Base-by-base conservation (phyloP, 305 asterid species). In the Rubia peregrina region DNA sequence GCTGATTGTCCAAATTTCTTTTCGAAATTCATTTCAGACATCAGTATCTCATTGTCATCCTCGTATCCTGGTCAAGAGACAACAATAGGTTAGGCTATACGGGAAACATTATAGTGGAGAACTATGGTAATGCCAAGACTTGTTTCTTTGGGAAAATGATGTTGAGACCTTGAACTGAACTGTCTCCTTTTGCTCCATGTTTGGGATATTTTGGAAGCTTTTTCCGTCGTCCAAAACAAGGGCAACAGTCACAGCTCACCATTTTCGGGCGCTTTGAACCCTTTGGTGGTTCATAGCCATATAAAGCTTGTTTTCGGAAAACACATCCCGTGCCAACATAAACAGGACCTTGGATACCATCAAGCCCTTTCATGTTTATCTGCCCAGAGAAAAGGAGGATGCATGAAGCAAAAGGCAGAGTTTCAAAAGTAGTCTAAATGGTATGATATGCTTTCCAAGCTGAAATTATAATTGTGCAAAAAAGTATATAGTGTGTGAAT, bases 271-370 rank as follows among this genome's bases (percentile, higher is more conserved):
- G 90, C 80, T 89, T 91, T 8, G 84, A 85, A 6, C 90, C 83
- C 79, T 86, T 88, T 36, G 96, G 96, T 71, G 98, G 98, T 40
- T 89, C 87, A 64, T 91, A 89, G 61, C 98, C 98, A 65, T 91
- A 91, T 63, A 91, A 74, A 26, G 98, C 95, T 75, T 91, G 97
- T 78, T 96, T 83, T 80, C 96, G 76, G 67, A 92, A 90, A 56
- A 92, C 96, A 77, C 99, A 94, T 69, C 98, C 99, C 51, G 97
- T 91, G 63, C 99, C 99, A 17, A 94, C 99, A 81, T 94, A 94
- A 7, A 88, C 98, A 13, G 99, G 99, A 67, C 99, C 99, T 87
- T 94, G 99, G 79, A 91, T 83, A 78, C 99, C 99, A 59, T 94
- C 98, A 43, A 94, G 87, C 43, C 99, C 99, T 85, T 89, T 91